Evolutionary conservation across 2,329 filamentous ascomycete genomes (phyloP).

Genomic region (Periconia digitata): DNA sequence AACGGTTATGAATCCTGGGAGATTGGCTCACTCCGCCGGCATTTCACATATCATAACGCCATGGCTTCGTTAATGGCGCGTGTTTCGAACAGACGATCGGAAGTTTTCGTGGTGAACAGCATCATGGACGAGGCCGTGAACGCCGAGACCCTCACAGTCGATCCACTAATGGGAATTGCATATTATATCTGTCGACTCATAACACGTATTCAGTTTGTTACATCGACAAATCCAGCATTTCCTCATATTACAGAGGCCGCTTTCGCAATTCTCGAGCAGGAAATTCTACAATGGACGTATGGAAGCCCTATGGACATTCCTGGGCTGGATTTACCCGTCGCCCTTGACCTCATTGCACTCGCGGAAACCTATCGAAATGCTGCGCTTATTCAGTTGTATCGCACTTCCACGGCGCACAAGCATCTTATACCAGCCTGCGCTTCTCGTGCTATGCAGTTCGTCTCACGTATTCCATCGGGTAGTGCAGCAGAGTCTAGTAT

Average conservation of each 20-base stretch:
- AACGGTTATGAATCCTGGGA: slow-evolving; percentile 30
- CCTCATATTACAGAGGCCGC: slow-evolving; percentile 36
- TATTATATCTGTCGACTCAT: slow-evolving; percentile 39
- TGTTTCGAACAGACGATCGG: slow-evolving; percentile 21
- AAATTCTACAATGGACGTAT: slow-evolving; percentile 37
- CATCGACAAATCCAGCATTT: slow-evolving; percentile 34
- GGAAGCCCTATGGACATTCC: slow-evolving; percentile 30
- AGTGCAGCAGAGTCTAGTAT: slow-evolving; percentile 38
- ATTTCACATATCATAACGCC: slow-evolving; percentile 42
- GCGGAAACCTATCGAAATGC: slow-evolving; percentile 39
- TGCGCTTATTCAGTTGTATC: slow-evolving; percentile 39
- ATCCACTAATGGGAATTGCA: slow-evolving; percentile 40
- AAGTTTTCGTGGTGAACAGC: slow-evolving; percentile 20
- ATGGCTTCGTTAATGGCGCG: slow-evolving; percentile 39
- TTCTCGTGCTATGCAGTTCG: slow-evolving; percentile 37
- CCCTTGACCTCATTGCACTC: slow-evolving; percentile 38
- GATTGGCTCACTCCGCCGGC: slow-evolving; percentile 36
- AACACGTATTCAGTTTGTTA: slow-evolving; percentile 37
- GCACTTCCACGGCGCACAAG: slow-evolving; percentile 28
- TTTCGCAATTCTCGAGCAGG: slow-evolving; percentile 33
- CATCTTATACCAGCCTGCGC: slow-evolving; percentile 30
- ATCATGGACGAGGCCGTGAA: slow-evolving; percentile 19
- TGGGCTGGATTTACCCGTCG: slow-evolving; percentile 32
- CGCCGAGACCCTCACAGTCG: slow-evolving; percentile 28
- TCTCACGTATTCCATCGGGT: slow-evolving; percentile 36